These are phyloP conservation scores for Nepenthes mirabilis DNA, from an alignment of 148 eudicot genomes.

Conservation along the genomic window DNA sequence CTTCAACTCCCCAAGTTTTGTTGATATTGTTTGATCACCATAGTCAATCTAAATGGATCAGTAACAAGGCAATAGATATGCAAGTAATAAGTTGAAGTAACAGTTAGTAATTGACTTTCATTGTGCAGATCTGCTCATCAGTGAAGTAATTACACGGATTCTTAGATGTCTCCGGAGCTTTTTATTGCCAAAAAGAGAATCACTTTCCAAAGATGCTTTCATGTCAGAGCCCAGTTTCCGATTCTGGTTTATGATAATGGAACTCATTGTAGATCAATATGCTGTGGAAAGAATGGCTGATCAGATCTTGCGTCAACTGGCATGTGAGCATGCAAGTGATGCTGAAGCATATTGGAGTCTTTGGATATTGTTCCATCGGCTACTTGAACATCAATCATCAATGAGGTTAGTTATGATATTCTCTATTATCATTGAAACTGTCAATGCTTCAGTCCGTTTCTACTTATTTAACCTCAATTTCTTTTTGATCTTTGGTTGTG, in stretches of 20 bases:
- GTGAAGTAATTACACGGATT: conserved; percentile 40
- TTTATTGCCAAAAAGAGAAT: conserved; percentile 19
- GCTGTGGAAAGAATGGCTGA: conserved; percentile 74
- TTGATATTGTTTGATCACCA: no score
- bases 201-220: conserved; percentile 20
- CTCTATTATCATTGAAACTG: neutral
- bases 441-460: neutral
- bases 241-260: conserved; percentile 64
- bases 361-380: conserved; percentile 53
- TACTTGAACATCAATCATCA: conserved; percentile 31
- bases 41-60: no score
- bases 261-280: conserved; percentile 62
- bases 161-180: conserved; percentile 35
- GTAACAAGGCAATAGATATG: no score
- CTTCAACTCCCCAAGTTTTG: no score
- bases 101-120: no score
- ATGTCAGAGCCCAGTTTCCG: conserved; percentile 30
- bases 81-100: no score
- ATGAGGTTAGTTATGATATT: conserved; percentile 36
- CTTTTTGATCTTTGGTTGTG: neutral
- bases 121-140: conserved; percentile 55
- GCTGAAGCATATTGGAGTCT: conserved; percentile 82
- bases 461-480: neutral
- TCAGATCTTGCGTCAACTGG: conserved; percentile 54
- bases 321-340: conserved; percentile 36